These are phyloP conservation scores for Coemansia biformis DNA, from an alignment of 192 early-diverging fungal genomes.

Conservation along the genomic window DNA sequence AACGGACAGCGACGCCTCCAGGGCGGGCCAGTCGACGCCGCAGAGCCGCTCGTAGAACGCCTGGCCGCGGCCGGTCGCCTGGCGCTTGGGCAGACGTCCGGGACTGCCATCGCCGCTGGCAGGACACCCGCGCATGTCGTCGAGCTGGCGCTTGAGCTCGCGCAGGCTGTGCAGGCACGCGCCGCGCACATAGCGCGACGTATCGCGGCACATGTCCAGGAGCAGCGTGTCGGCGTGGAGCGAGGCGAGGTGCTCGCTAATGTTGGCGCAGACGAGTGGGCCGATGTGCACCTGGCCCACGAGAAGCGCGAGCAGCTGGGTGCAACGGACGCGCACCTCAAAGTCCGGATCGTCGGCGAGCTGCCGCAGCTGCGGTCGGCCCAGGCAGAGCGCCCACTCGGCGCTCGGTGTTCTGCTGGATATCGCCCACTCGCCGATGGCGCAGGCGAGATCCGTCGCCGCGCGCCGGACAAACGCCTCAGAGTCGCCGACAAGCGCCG, in stretches of 20 bases:
- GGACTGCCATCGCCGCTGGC: too few species aligned
- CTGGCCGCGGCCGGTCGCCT: background rate
- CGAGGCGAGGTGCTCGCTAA: background rate
- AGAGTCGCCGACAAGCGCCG: conserved; percentile 19
- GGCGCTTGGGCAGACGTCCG: background rate
- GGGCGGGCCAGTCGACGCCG: conserved; percentile 21
- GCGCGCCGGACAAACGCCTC: conserved; percentile 49
- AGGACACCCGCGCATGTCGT: background rate
- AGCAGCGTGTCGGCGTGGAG: conserved; percentile 22
- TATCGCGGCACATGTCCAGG: conserved; percentile 37
- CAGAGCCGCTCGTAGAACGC: conserved; percentile 16
- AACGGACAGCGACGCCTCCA: conserved; percentile 25
- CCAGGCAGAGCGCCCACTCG: conserved; percentile 20
- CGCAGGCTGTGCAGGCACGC: conserved; percentile 25
- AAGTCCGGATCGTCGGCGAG: conserved; percentile 35
- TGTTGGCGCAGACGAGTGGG: background rate
- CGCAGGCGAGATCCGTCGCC: conserved; percentile 20
- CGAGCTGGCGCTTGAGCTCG: conserved; percentile 4
- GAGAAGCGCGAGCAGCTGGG: conserved; percentile 11
- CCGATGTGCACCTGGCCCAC: conserved; percentile 7
- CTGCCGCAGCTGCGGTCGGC: conserved; percentile 11
- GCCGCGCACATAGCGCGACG: conserved; percentile 44
- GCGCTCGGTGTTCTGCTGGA: background rate
- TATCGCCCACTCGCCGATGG: conserved; percentile 3
- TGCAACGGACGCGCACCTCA: conserved; percentile 46